phyloP scores from a whole-genome alignment of 345 rosid species.

The Heritiera littoralis region DNA sequence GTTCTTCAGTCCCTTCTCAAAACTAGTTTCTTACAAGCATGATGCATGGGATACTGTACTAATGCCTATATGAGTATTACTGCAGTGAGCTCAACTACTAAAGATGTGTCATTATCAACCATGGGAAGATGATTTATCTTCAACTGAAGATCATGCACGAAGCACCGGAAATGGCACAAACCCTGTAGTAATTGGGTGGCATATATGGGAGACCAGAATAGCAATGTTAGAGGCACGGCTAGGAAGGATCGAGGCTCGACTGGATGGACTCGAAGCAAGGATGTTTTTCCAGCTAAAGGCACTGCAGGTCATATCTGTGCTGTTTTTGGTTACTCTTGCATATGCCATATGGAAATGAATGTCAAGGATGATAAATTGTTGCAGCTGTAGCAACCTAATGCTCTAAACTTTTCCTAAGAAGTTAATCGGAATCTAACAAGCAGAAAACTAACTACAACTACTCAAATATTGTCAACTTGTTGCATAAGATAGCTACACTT shows the following conservation, averaged over 20 bases:
- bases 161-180: conserved; percentile 14
- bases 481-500: background rate
- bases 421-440: background rate
- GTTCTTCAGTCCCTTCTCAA: background rate
- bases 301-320: conserved; percentile 13
- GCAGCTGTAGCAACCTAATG: background rate
- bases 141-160: conserved; percentile 16
- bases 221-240: conserved; percentile 29
- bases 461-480: background rate
- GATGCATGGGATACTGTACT: background rate
- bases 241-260: conserved; percentile 29
- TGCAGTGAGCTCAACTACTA: conserved; percentile 21
- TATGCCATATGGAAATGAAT: conserved; percentile 36
- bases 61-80: background rate
- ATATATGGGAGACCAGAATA: conserved; percentile 24
- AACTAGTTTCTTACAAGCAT: background rate
- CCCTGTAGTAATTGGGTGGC: background rate
- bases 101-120: conserved; percentile 35
- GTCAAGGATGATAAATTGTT: background rate
- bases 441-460: background rate
- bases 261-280: conserved; percentile 28
- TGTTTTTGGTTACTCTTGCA: conserved; percentile 25
- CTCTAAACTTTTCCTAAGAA: background rate
- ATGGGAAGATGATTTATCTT: conserved; percentile 35
- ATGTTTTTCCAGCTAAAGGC: conserved; percentile 24